A percentile compares a stretch with the other conserved stretches of the same genome.
Evolutionary conservation across 2,329 filamentous ascomycete species (phyloP).

Genomic region (Aureobasidium vineae): DNA sequence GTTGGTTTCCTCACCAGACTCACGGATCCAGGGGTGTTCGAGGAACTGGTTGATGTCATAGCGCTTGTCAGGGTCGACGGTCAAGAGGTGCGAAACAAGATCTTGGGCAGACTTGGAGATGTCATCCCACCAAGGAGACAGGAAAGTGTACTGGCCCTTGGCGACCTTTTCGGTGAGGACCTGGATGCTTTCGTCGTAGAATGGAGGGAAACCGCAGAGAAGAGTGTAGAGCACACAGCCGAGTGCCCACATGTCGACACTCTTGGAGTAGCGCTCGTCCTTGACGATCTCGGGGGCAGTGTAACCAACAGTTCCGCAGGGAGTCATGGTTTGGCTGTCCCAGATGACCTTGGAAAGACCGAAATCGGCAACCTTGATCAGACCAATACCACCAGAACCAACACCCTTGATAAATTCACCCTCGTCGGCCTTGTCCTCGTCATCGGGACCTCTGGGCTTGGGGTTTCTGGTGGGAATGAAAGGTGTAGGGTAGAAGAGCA

Average conservation of each 20-base stretch:
- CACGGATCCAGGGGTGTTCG: conserved; percentile 87
- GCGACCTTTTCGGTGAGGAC: conserved; percentile 97
- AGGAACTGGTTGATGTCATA: conserved; percentile 93
- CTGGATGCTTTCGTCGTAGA: conserved; percentile 98
- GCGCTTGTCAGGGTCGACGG: conserved; percentile 91
- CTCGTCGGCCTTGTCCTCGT: conserved; percentile 96
- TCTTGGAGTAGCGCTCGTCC: conserved; percentile 97
- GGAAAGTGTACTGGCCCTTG: conserved; percentile 92
- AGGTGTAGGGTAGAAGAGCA: conserved; percentile 85
- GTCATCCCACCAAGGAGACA: conserved; percentile 99
- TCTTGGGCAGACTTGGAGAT: conserved; percentile 95
- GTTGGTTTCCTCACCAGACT: conserved; percentile 65
- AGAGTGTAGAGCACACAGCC: conserved; percentile 96
- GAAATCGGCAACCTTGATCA: conserved; percentile 97
- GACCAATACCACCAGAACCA: conserved; percentile 85
- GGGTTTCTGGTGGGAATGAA: conserved; percentile 76
- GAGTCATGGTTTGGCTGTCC: conserved; percentile 98
- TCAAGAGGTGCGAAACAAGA: conserved; percentile 86
- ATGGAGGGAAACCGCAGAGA: conserved; percentile 95
- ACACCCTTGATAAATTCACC: conserved; percentile 83
- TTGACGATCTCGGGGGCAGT: conserved; percentile 98
- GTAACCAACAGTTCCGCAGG: conserved; percentile 98
- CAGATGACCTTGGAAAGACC: conserved; percentile 97
- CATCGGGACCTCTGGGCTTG: conserved; percentile 77
- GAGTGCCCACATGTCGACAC: conserved; percentile 98